Percentiles rank a stretch among this genome's conserved stretches.
Evolutionary conservation across 208 protist genomes (phyloP).

Genomic region (Giardia duodenalis): DNA sequence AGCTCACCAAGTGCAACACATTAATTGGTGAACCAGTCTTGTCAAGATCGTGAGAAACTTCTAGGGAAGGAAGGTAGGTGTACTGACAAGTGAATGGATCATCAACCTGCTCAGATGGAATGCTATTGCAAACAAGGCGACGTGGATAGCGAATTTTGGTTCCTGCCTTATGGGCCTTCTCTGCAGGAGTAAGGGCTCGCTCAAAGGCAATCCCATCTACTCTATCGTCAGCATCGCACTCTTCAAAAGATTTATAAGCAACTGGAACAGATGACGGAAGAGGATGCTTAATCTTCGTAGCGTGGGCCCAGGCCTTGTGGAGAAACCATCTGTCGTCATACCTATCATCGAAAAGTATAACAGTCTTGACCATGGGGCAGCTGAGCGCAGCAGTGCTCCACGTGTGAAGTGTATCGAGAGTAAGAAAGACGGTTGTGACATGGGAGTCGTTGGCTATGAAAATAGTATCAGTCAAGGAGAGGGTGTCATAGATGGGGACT

Average conservation of each 20-base stretch:
- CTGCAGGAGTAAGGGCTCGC: background rate
- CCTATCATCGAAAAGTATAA: constrained; percentile 33
- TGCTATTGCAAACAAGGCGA: background rate
- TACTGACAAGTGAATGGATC: background rate
- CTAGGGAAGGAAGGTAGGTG: background rate
- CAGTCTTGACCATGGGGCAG: background rate
- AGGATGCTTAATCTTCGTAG: background rate
- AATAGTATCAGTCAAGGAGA: background rate
- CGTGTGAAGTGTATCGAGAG: background rate
- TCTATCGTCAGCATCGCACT: background rate
- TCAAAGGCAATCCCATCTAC: background rate
- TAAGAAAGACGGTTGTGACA: background rate
- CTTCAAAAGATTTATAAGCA: too few relatives aligned
- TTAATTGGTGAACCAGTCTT: background rate
- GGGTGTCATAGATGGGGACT: constrained; percentile 37
- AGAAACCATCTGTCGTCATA: background rate
- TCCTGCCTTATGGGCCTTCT: background rate
- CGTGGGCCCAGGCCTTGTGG: background rate
- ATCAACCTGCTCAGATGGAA: too few relatives aligned
- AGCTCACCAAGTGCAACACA: background rate
- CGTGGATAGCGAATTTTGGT: background rate
- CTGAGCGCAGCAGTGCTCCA: background rate
- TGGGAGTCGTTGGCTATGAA: constrained; percentile 22
- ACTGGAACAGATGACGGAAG: background rate
- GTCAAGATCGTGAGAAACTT: background rate